Base-by-base conservation (phyloP, 305 asterid genomes). In the Fraxinus velutina region DNA sequence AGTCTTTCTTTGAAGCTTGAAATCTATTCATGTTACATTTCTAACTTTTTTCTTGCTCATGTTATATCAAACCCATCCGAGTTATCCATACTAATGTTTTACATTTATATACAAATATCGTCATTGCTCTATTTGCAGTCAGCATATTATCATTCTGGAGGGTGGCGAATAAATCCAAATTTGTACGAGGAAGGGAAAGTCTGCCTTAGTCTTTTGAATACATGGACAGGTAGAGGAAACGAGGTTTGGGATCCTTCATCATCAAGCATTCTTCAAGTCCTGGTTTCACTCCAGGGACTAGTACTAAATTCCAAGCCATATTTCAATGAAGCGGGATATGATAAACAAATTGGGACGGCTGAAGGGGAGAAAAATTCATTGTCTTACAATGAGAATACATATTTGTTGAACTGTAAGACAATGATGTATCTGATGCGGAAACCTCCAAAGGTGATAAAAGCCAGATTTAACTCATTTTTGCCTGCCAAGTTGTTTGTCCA, bases 111-210 rank as follows among this genome's bases (percentile, higher is more conserved):
- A 78, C 42, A 50, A 37, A 12, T 73, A 44, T 80, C 75, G 13
- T 64, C 79, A 52, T 82, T 72, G 84, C 77, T 70, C 22, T 68
- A 17, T 76, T 78, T 89, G 86, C 92, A 95, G 98, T 91, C 94
- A 15, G 98, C 95, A 29, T 90, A 96, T 88, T 96, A 96, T 84
- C 98, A 92, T 85, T 96, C 99, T 82, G 97, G 98, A 80, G 98
- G 98, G 27, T 96, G 98, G 98, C 89, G 97, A 84, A 90, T 96
- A 90, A 96, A 96, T 89, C 99, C 99, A 70, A 96, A 94, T 88
- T 85, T 96, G 37, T 96, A 94, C 1, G 97, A 94, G 94, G 98
- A 96, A 83, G 98, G 98, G 73, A 94, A 96, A 88, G 98, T 94
- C 84, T 96, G 98, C 88, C 97, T 96, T 29, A 94, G 99, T 87